phyloP scores from a whole-genome alignment of 371 early-diverging fungal genomes.

The Lichtheimia corymbifera region DNA sequence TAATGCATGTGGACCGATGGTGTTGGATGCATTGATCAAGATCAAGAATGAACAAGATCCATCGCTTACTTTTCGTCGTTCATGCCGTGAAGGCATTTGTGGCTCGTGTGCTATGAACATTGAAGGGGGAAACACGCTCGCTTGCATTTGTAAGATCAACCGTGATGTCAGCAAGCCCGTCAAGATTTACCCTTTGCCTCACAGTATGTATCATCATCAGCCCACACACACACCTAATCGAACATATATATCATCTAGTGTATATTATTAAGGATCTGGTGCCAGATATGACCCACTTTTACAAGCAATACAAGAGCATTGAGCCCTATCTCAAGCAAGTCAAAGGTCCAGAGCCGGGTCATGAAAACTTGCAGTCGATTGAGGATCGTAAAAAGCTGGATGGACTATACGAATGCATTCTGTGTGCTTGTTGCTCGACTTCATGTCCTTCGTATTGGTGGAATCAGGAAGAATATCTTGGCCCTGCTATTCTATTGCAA shows the following conservation, averaged over 20 bases:
- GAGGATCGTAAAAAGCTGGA: slow-evolving; percentile 95
- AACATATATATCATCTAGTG: slow-evolving; percentile 38
- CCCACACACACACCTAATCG: slow-evolving; percentile 2
- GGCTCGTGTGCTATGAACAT: slow-evolving; percentile 98
- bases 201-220: slow-evolving; percentile 64
- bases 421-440: slow-evolving; percentile 97
- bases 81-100: slow-evolving; percentile 83
- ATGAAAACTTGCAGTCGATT: slow-evolving; percentile 89
- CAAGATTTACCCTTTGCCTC: slow-evolving; percentile 96
- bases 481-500: slow-evolving; percentile 95
- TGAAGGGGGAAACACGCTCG: slow-evolving; percentile 91
- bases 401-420: slow-evolving; percentile 96
- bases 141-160: slow-evolving; percentile 88
- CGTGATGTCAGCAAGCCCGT: slow-evolving; percentile 61
- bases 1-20: slow-evolving; percentile 92
- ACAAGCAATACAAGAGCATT: slow-evolving; percentile 95
- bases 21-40: slow-evolving; percentile 92
- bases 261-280: slow-evolving; percentile 86
- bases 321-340: slow-evolving; percentile 94
- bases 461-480: slow-evolving; percentile 93
- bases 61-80: slow-evolving; percentile 88
- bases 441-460: slow-evolving; percentile 98
- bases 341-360: slow-evolving; percentile 60
- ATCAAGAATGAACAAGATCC: slow-evolving; percentile 97
- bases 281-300: slow-evolving; percentile 93